These are phyloP conservation scores for Chamaecrista fasciculata DNA, from an alignment of 306 rosid species.

Conservation along the genomic window DNA sequence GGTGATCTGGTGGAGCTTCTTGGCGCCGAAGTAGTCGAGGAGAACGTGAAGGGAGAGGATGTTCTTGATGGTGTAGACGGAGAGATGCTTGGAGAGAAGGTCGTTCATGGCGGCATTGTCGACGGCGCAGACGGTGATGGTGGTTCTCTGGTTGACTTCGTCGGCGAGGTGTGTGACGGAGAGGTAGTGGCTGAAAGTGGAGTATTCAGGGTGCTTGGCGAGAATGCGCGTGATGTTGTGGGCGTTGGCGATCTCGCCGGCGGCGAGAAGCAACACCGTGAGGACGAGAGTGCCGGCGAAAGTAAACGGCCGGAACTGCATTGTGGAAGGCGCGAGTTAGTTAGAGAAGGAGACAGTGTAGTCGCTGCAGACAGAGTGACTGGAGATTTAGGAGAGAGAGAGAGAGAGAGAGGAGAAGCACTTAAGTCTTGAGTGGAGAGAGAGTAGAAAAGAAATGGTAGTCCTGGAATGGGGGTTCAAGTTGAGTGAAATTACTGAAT, in stretches of 20 bases:
- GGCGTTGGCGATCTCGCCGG: constrained; percentile 19
- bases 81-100: constrained; percentile 50
- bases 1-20: constrained; percentile 95
- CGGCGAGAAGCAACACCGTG: constrained; percentile 23
- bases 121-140: constrained; percentile 82
- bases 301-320: constrained; percentile 34
- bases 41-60: constrained; percentile 86
- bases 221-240: constrained; percentile 69
- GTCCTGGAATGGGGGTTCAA: constrained; percentile 17
- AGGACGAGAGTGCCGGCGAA: constrained; percentile 1
- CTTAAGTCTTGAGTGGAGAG: background rate
- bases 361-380: background rate
- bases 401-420: background rate
- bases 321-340: constrained; percentile 26
- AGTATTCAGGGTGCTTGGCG: constrained; percentile 62
- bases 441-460: too few relatives aligned
- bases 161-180: constrained; percentile 66
- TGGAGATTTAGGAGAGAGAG: too few relatives aligned
- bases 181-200: constrained; percentile 79
- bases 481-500: constrained; percentile 36
- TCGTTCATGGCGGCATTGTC: constrained; percentile 75
- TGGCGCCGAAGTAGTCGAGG: constrained; percentile 88
- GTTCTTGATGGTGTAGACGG: constrained; percentile 65
- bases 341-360: background rate
- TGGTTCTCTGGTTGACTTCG: constrained; percentile 58